A percentile compares a stretch with the other conserved stretches of the same genome.
Evolutionary conservation across 257 asterid species (phyloP).

Genomic region (Solanum lycopersicoides): DNA sequence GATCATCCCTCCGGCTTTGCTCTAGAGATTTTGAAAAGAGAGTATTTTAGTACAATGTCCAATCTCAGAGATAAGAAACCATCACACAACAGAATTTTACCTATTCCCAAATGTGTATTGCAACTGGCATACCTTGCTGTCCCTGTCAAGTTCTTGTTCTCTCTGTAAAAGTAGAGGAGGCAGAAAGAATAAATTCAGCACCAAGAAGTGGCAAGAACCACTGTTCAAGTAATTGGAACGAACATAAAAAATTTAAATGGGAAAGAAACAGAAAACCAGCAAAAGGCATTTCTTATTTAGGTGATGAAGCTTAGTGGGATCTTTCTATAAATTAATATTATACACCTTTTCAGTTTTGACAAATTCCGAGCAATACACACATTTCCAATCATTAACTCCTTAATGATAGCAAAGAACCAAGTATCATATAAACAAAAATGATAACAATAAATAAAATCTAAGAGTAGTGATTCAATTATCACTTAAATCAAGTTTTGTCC

Average conservation of each 20-base stretch:
- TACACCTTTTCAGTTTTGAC: not conserved
- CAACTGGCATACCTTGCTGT: conserved; percentile 12
- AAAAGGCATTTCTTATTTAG: not conserved
- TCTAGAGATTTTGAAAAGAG: conserved; percentile 10
- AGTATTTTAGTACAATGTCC: not conserved
- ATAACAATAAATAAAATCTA: not conserved
- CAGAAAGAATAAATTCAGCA: not conserved
- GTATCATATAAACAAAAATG: not conserved
- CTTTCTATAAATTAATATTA: not conserved
- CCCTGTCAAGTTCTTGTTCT: conserved; percentile 6
- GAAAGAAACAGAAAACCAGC: not conserved
- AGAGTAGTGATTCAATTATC: not conserved
- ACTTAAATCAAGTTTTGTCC: not conserved
- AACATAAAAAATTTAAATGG: not conserved
- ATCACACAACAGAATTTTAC: not conserved
- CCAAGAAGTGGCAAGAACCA: not conserved
- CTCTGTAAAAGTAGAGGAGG: not conserved
- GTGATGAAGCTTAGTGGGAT: not conserved
- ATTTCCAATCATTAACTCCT: not conserved
- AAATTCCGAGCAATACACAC: not conserved
- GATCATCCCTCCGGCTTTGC: conserved; percentile 43
- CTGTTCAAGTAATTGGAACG: not conserved
- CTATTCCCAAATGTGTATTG: conserved; percentile 12
- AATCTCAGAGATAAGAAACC: not conserved
- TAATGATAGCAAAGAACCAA: not conserved